Conservation (phyloP, 306 rosid species). For the Cucumis cinereus region DNA sequence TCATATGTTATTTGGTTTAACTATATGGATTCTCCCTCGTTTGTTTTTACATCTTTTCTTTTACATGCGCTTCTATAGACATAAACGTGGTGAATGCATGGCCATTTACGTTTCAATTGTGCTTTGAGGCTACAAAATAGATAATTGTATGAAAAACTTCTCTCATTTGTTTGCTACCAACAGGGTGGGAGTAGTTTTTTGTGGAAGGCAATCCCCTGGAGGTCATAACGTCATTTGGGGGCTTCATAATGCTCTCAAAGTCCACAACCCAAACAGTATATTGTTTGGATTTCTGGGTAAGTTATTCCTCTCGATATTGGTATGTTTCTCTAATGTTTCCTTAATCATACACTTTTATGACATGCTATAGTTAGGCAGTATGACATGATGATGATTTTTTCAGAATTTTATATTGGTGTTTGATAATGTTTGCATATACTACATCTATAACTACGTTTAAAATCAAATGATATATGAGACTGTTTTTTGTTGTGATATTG, state of each 20-base stretch:
- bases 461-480: neutral
- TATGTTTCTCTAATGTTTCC: neutral
- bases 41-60: slow-evolving; percentile 10
- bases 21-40: neutral
- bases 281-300: slow-evolving; percentile 90
- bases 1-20: neutral
- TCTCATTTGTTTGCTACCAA: neutral
- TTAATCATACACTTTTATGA: neutral
- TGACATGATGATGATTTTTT: neutral
- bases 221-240: slow-evolving; percentile 99
- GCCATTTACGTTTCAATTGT: neutral
- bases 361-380: neutral
- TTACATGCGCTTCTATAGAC: neutral
- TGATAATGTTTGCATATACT: neutral
- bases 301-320: neutral
- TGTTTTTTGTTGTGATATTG: neutral
- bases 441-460: neutral
- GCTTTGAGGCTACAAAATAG: neutral
- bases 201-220: slow-evolving; percentile 98
- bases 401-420: neutral
- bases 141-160: neutral
- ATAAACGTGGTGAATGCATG: neutral
- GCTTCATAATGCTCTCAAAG: slow-evolving; percentile 62
- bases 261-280: slow-evolving; percentile 58
- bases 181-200: slow-evolving; percentile 89